A percentile compares a stretch with the other conserved stretches of the same genome.
phyloP scores from a whole-genome alignment of 2,329 filamentous ascomycete genomes.

The Emmonsia crescens region DNA sequence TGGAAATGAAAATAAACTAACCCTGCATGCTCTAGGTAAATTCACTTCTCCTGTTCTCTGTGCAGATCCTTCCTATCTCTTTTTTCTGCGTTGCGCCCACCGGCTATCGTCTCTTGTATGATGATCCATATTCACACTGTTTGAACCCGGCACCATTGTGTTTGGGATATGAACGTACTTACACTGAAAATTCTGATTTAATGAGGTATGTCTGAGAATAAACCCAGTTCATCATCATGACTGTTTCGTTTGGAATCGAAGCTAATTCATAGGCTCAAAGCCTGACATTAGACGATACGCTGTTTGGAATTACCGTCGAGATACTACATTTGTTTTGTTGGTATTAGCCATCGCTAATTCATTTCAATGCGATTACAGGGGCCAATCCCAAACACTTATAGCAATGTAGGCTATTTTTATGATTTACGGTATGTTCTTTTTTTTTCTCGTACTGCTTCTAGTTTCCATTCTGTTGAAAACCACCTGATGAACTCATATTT shows the following conservation, averaged over 20 bases:
- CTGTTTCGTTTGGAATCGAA: constrained; percentile 7
- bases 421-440: constrained; percentile 3
- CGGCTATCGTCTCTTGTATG: constrained; percentile 39
- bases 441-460: constrained; percentile 4
- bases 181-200: constrained; percentile 62
- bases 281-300: constrained; percentile 33
- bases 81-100: constrained; percentile 9
- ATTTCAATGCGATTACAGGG: constrained; percentile 15
- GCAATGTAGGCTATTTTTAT: background rate
- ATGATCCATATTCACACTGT: constrained; percentile 65
- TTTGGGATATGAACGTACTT: constrained; percentile 46
- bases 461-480: constrained; percentile 2
- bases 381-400: background rate
- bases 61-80: constrained; percentile 10
- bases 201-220: constrained; percentile 42
- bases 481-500: constrained; percentile 50
- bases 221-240: background rate
- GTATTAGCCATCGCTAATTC: constrained; percentile 19
- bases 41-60: background rate
- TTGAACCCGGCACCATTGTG: constrained; percentile 47
- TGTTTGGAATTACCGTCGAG: constrained; percentile 14
- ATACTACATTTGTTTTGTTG: constrained; percentile 14
- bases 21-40: constrained; percentile 10
- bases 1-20: constrained; percentile 13
- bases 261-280: constrained; percentile 20